These are phyloP conservation scores for Coniochaeta hoffmannii DNA, from an alignment of 2,329 filamentous ascomycete species.

Conservation along the genomic window DNA sequence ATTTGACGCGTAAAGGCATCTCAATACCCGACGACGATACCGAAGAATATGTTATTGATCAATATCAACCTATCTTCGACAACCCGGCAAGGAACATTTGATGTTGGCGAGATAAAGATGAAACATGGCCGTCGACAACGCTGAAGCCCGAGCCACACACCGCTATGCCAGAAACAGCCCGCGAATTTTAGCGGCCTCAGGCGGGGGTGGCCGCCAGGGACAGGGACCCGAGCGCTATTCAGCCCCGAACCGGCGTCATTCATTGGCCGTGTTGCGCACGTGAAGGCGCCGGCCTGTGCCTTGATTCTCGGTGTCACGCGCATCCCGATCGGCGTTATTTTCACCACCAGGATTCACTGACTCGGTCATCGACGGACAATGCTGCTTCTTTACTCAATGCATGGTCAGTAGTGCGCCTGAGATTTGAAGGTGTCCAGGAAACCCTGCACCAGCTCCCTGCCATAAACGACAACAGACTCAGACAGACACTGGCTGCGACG, in stretches of 20 bases:
- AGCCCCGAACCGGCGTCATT: background rate
- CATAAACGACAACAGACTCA: too few relatives aligned
- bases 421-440: too few relatives aligned
- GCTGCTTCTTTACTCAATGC: background rate
- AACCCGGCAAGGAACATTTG: background rate
- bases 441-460: too few relatives aligned
- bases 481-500: too few relatives aligned
- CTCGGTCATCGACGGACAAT: background rate
- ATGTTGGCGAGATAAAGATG: background rate
- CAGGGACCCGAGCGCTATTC: background rate
- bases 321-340: background rate
- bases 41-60: background rate
- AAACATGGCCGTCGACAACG: background rate
- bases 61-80: background rate
- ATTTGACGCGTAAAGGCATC: slow-evolving; percentile 34
- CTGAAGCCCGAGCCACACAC: background rate
- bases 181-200: background rate
- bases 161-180: background rate
- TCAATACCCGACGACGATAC: background rate
- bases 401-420: too few relatives aligned
- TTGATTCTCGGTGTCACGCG: background rate
- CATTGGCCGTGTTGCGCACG: background rate
- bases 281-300: background rate
- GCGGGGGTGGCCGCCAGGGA: background rate
- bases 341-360: background rate